Base-by-base conservation (phyloP, 1,284 basidiomycete genomes). In the Fereydounia khargensis region DNA sequence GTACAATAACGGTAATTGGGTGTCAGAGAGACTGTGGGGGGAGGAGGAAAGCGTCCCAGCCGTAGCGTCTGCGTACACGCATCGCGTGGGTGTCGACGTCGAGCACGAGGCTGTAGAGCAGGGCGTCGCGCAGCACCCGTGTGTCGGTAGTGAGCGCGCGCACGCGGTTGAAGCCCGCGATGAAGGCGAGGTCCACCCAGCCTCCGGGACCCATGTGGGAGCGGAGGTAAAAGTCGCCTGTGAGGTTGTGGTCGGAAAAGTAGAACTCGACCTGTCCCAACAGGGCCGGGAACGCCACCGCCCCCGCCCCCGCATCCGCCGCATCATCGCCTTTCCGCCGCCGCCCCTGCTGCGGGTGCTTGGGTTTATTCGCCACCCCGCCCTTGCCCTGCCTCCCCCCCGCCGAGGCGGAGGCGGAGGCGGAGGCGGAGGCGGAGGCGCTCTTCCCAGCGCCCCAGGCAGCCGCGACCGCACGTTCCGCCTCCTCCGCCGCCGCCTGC, bases 241-340 rank as follows among this genome's bases (percentile, higher is more conserved):
- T 40, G 17, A 74, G 36, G 32, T 74, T 74, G 13, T 48, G 52
- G 17, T 57, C 49, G 3, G 65, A 68, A 42, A 74, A 73, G 42
- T 74, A 74, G 35, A 72, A 74, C 36, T 74, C 73, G 21, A 73
- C 47, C 50, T 74, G 73, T 1, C 18, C 17, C n/a, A 73, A 41
- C 16, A 74, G 25, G 27, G 6, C 17, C 28, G 28, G 28, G 28
- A 5, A 16, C 28, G 28, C 28, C 28, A 30, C 28, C 28, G 4
- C 28, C 14, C 6, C 28, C 17, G 28, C 28, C 28, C 14, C 28
- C 28, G 6, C 28, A 4, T 5, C 28, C 28, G 28, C 28, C 28
- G 28, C 25, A 8, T 27, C 25, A 14, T n/a, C n/a, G n/a, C n/a
- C n/a, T 9, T 23, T 22, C 14, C 22, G 18, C 7, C 13, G 32